Percentiles rank a stretch among this genome's conserved stretches.
phyloP scores from a whole-genome alignment of 108 stramenopile genomes.

The Schizochytrium sp. region DNA sequence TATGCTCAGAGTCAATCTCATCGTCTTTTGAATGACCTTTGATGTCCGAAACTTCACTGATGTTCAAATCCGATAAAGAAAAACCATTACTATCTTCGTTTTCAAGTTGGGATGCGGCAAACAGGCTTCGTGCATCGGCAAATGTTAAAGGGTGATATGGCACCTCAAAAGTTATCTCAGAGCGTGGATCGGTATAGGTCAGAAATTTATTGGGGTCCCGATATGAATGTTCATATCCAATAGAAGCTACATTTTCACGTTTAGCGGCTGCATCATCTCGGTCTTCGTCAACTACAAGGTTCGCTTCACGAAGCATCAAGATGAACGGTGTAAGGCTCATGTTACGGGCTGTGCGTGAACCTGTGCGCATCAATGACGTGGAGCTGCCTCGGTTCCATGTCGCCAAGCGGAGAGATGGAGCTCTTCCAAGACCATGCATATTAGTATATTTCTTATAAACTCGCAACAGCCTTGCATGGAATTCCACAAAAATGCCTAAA shows the following conservation, averaged over 20 bases:
- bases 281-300: not conserved
- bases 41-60: not conserved
- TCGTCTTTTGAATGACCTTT: no score
- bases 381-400: not conserved
- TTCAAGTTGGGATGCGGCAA: not conserved
- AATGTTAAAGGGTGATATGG: not conserved
- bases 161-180: no score
- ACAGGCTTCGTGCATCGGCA: conserved; percentile 10
- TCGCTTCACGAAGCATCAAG: not conserved
- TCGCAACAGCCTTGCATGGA: not conserved
- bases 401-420: not conserved
- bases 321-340: not conserved
- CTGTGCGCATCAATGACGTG: not conserved
- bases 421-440: not conserved
- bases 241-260: no score
- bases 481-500: not conserved
- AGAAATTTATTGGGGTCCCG: no score
- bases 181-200: no score
- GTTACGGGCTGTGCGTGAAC: not conserved
- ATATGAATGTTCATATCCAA: no score
- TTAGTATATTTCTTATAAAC: not conserved
- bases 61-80: not conserved
- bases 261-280: no score
- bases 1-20: no score
- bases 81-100: not conserved